Conservation (phyloP, 176 grass and related monocot species). For the Thinopyrum elongatum region DNA sequence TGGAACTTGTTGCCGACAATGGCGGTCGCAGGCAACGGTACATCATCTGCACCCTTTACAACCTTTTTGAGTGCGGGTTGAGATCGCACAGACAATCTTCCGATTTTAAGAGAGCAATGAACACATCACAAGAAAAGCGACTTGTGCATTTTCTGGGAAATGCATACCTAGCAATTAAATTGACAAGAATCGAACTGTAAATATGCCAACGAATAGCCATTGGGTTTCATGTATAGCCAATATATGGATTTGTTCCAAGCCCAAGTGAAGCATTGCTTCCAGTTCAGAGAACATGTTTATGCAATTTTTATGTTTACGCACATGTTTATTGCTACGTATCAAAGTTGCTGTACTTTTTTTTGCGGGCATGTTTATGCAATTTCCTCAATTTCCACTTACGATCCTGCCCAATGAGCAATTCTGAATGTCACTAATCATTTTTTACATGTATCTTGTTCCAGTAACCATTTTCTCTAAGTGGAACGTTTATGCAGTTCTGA, state of each 20-base stretch:
- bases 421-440: neutral
- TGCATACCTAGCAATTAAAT: conserved; percentile 66
- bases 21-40: conserved; percentile 48
- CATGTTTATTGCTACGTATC: no score
- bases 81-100: conserved; percentile 87
- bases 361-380: neutral
- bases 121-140: neutral
- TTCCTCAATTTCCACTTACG: neutral
- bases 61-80: conserved; percentile 80
- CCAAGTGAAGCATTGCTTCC: no score
- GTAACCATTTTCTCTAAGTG: neutral
- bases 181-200: neutral
- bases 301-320: no score
- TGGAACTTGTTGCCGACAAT: conserved; percentile 80
- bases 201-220: no score
- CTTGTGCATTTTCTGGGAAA: conserved; percentile 90
- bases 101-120: conserved; percentile 54
- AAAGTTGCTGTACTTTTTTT: neutral
- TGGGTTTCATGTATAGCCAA: no score
- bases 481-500: neutral
- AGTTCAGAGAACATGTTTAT: no score
- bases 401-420: neutral
- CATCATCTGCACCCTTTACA: conserved; percentile 68
- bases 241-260: no score
- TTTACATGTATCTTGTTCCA: neutral